These are phyloP conservation scores for Priceomyces haplophilus DNA, from an alignment of 805 yeast genomes.

Conservation along the genomic window DNA sequence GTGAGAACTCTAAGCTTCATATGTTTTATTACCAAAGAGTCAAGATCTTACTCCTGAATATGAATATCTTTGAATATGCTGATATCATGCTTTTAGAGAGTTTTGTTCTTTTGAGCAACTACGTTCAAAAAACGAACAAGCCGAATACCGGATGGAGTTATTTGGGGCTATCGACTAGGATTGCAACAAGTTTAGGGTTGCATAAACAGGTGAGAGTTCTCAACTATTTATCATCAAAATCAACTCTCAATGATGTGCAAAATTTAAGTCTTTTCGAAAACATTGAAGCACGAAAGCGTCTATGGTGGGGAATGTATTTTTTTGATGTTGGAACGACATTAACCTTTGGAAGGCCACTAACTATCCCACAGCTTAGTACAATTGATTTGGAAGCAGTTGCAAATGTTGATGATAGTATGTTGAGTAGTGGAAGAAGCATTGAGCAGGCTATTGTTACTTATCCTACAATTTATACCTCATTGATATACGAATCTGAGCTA, in stretches of 20 bases:
- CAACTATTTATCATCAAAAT: neutral
- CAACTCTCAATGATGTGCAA: neutral
- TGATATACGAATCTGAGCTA: slow-evolving; percentile 19
- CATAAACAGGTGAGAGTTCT: slow-evolving; percentile 19
- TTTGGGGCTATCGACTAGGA: slow-evolving; percentile 17
- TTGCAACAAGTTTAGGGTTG: slow-evolving; percentile 20
- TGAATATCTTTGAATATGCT: slow-evolving; percentile 18
- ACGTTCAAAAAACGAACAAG: slow-evolving; percentile 61
- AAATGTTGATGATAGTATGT: slow-evolving; percentile 16
- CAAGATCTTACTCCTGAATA: slow-evolving; percentile 11
- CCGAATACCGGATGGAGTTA: slow-evolving; percentile 53
- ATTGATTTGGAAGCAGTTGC: slow-evolving; percentile 17
- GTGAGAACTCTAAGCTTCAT: slow-evolving; percentile 18
- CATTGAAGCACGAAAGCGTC: slow-evolving; percentile 17
- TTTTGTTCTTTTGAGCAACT: slow-evolving; percentile 44
- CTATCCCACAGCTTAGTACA: slow-evolving; percentile 19
- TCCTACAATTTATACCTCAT: slow-evolving; percentile 19
- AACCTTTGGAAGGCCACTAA: slow-evolving; percentile 19
- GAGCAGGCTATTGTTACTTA: slow-evolving; percentile 13
- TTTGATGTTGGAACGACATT: slow-evolving; percentile 20
- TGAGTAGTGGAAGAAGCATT: slow-evolving; percentile 10
- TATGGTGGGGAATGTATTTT: slow-evolving; percentile 23
- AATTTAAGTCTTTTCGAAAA: slow-evolving; percentile 16
- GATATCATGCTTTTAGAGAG: slow-evolving; percentile 19
- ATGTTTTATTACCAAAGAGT: slow-evolving; percentile 16